Conservation (phyloP, 1,284 basidiomycete genomes). For the Sparassis latifolia region DNA sequence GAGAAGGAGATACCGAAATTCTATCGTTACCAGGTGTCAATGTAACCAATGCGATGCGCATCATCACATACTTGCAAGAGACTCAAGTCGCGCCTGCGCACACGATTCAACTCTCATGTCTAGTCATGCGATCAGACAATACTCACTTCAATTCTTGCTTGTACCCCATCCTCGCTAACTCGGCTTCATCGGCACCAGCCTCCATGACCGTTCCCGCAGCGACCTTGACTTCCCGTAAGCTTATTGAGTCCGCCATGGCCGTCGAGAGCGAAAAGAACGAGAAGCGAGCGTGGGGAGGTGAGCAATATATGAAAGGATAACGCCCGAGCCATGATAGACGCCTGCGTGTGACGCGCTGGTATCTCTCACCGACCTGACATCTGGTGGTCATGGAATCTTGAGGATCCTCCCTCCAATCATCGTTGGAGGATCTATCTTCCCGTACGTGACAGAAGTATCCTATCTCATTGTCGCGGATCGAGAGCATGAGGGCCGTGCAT, state of each 20-base stretch:
- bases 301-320: conserved; percentile 1
- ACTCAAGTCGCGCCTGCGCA: conserved; percentile 43
- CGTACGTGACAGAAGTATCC: too few relatives aligned
- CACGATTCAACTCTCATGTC: not conserved
- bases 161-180: conserved; percentile 68
- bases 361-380: not conserved
- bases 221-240: conserved; percentile 2
- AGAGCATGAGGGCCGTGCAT: too few relatives aligned
- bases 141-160: conserved; percentile 66
- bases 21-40: conserved; percentile 25
- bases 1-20: conserved; percentile 75
- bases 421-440: too few relatives aligned
- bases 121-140: not conserved
- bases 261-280: not conserved
- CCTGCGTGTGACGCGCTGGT: too few relatives aligned
- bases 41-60: conserved; percentile 1
- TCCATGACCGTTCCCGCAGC: conserved; percentile 3
- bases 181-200: conserved; percentile 44
- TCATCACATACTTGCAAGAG: conserved; percentile 45
- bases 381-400: not conserved
- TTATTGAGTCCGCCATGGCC: conserved; percentile 4
- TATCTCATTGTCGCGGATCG: too few relatives aligned
- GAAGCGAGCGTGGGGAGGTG: not conserved
- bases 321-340: not conserved
- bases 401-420: not conserved